Evolutionary conservation across 2,329 filamentous ascomycete genomes (phyloP), one percentile per base, ranked within the genome.

Genomic region (Penicillium fuscoglaucum): DNA sequence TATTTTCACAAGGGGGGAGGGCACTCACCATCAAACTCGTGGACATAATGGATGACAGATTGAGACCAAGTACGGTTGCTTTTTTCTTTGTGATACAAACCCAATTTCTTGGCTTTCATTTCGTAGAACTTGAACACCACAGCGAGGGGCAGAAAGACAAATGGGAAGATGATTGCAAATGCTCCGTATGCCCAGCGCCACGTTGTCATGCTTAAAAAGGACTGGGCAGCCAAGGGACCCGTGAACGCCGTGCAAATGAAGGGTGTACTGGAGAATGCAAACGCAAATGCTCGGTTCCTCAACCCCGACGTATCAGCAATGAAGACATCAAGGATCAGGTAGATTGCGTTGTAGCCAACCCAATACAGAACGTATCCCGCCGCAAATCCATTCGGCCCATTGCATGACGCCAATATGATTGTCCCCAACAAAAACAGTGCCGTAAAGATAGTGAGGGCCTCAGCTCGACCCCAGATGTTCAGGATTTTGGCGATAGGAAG

Each of bases 321-420:
- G 66, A 89, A 84, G 41, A 89, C 79, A 49, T 79, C 79, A 0
- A 87, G 71, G 31, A 80, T 82, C 61, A 85, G 84, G 33, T 78
- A 77, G 4, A 88, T 74, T 4, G 82, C 84, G 35, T 82, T 78
- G 59, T 79, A 70, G 3, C 87, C 87, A 33, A 87, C 80, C 70
- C 79, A 81, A 68, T 86, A 88, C 55, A 89, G 82, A 0, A 87
- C 83, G 39, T 86, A 82, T 2, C 84, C 86, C 19, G 84, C 83
- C 7, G 45, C 45, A 48, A 35, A 35, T 35, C 33, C 33, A 35
- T 35, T 35, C 0, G 33, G 33, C 33, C 33, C 33, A 35, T 35
- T 17, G 13, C 33, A 35, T 17, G 33, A 17, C 13, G 33, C 33
- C 33, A 35, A 17, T 35, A 35, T 35, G 33, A 35, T 35, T 35